These are phyloP conservation scores for Oehlia diaphana DNA, from an alignment of 192 early-diverging fungal genomes.

Conservation along the genomic window DNA sequence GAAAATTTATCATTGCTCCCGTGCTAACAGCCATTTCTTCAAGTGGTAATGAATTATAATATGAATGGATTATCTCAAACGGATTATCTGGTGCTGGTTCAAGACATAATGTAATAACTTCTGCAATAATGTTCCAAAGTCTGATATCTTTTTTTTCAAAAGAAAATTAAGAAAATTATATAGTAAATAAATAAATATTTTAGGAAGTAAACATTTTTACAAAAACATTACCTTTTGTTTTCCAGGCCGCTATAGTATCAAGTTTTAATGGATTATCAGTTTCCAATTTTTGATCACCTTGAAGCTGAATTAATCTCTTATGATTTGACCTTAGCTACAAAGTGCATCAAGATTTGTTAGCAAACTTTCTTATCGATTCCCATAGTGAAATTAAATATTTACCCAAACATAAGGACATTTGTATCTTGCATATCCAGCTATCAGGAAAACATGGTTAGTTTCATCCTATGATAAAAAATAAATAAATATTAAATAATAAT, in stretches of 20 bases:
- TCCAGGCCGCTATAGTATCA: constrained; percentile 66
- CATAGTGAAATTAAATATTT: constrained; percentile 21
- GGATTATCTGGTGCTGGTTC: constrained; percentile 62
- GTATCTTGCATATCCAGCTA: constrained; percentile 71
- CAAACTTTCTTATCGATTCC: neutral
- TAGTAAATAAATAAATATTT: neutral
- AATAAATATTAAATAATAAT: neutral
- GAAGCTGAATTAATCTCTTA: constrained; percentile 48
- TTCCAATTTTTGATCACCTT: constrained; percentile 53
- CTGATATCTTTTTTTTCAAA: constrained; percentile 45
- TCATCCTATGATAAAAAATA: constrained; percentile 40
- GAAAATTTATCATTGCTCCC: constrained; percentile 68
- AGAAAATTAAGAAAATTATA: neutral
- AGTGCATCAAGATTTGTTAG: neutral
- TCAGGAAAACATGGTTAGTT: constrained; percentile 56
- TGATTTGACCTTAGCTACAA: constrained; percentile 60
- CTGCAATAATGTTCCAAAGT: constrained; percentile 68
- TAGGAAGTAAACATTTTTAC: neutral
- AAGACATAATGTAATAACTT: constrained; percentile 61
- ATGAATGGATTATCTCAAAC: constrained; percentile 61
- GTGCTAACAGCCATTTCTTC: constrained; percentile 66
- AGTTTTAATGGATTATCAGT: constrained; percentile 62
- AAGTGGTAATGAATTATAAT: constrained; percentile 59
- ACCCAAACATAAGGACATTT: constrained; percentile 76
- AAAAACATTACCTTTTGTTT: constrained; percentile 42